phyloP scores from a whole-genome alignment of 2,329 filamentous ascomycete species.

The Xylogone sp. region DNA sequence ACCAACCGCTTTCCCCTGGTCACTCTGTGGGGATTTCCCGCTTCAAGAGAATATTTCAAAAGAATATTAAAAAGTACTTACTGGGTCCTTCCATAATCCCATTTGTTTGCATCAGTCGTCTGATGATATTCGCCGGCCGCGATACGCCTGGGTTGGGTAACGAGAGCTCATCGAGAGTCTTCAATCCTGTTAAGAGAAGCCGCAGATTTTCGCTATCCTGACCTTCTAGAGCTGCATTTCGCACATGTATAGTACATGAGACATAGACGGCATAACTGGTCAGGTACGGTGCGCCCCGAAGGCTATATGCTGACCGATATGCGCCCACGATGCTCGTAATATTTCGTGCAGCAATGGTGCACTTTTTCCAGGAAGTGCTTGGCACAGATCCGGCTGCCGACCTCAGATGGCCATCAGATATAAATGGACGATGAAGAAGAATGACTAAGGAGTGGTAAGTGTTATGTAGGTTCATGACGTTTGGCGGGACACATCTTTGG shows the following conservation, averaged over 20 bases:
- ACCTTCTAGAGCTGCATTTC: slow-evolving; percentile 29
- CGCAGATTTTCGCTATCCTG: slow-evolving; percentile 20
- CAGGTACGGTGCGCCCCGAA: slow-evolving; percentile 37
- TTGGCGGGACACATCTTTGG: slow-evolving; percentile 15
- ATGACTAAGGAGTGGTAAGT: slow-evolving; percentile 40
- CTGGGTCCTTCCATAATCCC: slow-evolving; percentile 1
- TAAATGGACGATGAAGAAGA: slow-evolving; percentile 41
- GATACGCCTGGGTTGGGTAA: slow-evolving; percentile 23
- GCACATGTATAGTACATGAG: slow-evolving; percentile 36
- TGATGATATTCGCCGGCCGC: slow-evolving; percentile 9
- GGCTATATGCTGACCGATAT: slow-evolving; percentile 35
- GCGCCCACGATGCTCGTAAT: slow-evolving; percentile 31
- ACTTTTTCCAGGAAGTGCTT: slow-evolving; percentile 27
- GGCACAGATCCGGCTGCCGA: slow-evolving; percentile 16
- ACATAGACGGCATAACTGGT: slow-evolving; percentile 40
- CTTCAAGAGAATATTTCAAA: background rate
- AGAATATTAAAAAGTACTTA: background rate
- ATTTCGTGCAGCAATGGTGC: slow-evolving; percentile 30
- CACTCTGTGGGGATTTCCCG: background rate
- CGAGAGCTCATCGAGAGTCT: slow-evolving; percentile 30
- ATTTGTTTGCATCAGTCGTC: slow-evolving; percentile 3
- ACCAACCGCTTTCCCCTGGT: background rate
- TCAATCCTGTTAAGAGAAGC: slow-evolving; percentile 24
- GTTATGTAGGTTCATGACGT: slow-evolving; percentile 28
- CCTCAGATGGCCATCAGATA: slow-evolving; percentile 29